phyloP scores from a whole-genome alignment of 2,329 filamentous ascomycete species.

The Talaromyces verruculosus region DNA sequence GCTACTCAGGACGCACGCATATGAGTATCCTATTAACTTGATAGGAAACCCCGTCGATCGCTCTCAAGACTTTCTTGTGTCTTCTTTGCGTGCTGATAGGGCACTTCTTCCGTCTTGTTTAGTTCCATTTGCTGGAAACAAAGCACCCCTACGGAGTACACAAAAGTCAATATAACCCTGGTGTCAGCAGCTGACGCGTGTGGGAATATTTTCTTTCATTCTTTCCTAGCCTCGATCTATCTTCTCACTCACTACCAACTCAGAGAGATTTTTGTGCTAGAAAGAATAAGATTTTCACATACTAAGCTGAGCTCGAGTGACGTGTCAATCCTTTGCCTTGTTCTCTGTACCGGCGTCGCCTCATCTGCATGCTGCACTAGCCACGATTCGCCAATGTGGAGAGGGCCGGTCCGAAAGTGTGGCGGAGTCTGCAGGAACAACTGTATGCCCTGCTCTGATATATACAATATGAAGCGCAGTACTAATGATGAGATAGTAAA shows the following conservation, averaged over 20 bases:
- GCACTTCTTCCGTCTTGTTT: not conserved
- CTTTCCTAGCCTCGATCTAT: not conserved
- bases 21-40: conserved; percentile 14
- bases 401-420: conserved; percentile 33
- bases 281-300: conserved; percentile 5
- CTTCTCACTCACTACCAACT: not conserved
- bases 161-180: conserved; percentile 16
- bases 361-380: conserved; percentile 22
- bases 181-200: conserved; percentile 8
- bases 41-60: conserved; percentile 19
- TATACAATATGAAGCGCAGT: conserved; percentile 1
- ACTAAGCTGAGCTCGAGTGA: conserved; percentile 21
- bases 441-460: conserved; percentile 14
- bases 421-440: conserved; percentile 35
- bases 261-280: not conserved
- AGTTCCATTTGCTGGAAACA: not conserved
- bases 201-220: conserved; percentile 13
- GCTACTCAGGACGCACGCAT: conserved; percentile 5
- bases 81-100: conserved; percentile 1
- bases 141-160: not conserved
- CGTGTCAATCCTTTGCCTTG: conserved; percentile 20
- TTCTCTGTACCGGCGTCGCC: conserved; percentile 19
- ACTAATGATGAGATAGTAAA: conserved; percentile 10
- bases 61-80: conserved; percentile 14
- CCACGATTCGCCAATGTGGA: conserved; percentile 21